Evolutionary conservation across 192 early-diverging fungal species (phyloP).

Genomic region (Coemansia aciculifera): DNA sequence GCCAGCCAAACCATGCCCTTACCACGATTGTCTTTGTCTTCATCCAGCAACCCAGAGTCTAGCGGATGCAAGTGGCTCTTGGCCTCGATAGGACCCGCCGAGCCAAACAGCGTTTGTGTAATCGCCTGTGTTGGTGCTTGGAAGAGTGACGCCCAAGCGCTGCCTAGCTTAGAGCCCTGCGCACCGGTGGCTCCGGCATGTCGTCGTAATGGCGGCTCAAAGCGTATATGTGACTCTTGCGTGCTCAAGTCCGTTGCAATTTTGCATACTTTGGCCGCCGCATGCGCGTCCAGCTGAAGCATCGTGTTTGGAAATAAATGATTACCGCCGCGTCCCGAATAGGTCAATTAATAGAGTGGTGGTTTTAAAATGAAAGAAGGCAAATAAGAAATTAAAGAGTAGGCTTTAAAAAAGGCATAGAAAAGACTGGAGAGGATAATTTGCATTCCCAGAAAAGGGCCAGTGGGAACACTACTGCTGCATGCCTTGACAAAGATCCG

Average conservation of each 20-base stretch:
- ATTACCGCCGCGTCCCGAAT: background rate
- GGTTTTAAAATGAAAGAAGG: slow-evolving; percentile 2
- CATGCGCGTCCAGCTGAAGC: slow-evolving; percentile 20
- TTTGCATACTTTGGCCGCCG: slow-evolving; percentile 38
- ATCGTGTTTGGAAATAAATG: background rate
- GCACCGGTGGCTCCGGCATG: background rate
- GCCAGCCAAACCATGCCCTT: slow-evolving; percentile 46
- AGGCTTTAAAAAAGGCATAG: too few species aligned
- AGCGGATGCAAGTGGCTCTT: slow-evolving; percentile 19
- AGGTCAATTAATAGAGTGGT: background rate
- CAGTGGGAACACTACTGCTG: background rate
- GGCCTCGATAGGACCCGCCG: background rate
- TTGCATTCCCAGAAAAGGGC: background rate
- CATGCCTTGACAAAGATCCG: background rate
- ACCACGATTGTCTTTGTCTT: background rate
- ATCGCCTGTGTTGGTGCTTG: slow-evolving; percentile 37
- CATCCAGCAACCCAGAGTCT: slow-evolving; percentile 15
- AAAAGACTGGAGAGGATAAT: background rate
- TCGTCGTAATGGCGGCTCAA: slow-evolving; percentile 19
- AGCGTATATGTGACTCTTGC: slow-evolving; percentile 30
- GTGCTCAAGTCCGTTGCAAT: slow-evolving; percentile 33
- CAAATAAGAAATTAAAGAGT: background rate
- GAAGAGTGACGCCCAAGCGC: slow-evolving; percentile 28
- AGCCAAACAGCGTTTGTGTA: slow-evolving; percentile 27
- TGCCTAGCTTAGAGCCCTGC: slow-evolving; percentile 24